phyloP scores from a whole-genome alignment of 208 protist genomes.

The Leishmania major region DNA sequence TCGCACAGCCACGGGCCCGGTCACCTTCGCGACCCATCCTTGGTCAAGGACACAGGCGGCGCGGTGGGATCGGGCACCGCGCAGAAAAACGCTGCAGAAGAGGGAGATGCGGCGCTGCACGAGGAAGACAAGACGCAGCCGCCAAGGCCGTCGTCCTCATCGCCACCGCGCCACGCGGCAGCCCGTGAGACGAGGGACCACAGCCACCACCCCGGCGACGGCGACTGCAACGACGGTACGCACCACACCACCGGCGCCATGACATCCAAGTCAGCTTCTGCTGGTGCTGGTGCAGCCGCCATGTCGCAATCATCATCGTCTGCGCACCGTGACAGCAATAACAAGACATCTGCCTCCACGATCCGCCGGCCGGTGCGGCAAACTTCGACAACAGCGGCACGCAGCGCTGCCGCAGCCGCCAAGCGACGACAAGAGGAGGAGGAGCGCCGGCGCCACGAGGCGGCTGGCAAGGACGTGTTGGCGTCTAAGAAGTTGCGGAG shows the following conservation, averaged over 20 bases:
- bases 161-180: background rate
- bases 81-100: background rate
- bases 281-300: background rate
- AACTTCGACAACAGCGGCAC: constrained; percentile 10
- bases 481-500: background rate
- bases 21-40: background rate
- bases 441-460: background rate
- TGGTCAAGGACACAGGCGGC: background rate
- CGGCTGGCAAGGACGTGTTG: background rate
- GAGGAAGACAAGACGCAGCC: background rate
- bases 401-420: constrained; percentile 8
- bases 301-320: constrained; percentile 4
- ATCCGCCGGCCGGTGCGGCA: constrained; percentile 8
- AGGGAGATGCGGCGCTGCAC: background rate
- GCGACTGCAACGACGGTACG: background rate
- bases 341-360: background rate
- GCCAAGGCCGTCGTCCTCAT: background rate
- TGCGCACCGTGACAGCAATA: background rate
- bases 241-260: background rate
- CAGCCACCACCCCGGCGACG: background rate
- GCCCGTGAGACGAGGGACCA: background rate
- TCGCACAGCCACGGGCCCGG: background rate
- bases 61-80: background rate
- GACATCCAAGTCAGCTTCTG: background rate
- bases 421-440: constrained; percentile 11